Evolutionary conservation across 2,329 filamentous ascomycete species (phyloP), one percentile per base, ranked within the genome.

Genomic region (Cryphonectria parasitica): DNA sequence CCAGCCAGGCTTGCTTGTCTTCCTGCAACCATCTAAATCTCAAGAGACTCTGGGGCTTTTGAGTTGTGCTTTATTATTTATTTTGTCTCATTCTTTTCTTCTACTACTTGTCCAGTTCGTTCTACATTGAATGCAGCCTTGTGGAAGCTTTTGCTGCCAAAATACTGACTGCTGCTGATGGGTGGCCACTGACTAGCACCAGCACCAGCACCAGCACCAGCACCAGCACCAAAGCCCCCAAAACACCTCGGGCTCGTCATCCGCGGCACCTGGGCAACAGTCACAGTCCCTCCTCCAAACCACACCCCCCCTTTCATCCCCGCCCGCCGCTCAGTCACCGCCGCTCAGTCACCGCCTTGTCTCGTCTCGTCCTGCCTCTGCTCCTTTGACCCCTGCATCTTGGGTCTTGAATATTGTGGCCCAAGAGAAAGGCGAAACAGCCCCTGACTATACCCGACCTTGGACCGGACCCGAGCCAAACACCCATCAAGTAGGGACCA

Each of bases 391-490:
- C 43, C 58, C 34, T 61, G 52, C 45, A 43, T 39, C 66, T 41
- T 36, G 34, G 43, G 22, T 41, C 39, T 17, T 25, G n/a, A 17
- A 15, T 54, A 28, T 68, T 67, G 66, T 62, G 66, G 66, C 66
- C 60, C 43, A 62, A 62, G 41, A 63, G 64, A 22, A 64, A 63
- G 66, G 43, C 58, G 66, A 68, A 68, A 68, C 66, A 68, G 66
- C 66, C 66, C 66, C 66, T 68, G 56, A 68, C 66, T 54, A 39
- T 36, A 61, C 58, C 58, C 39, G 58, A 49, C 66, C 58, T 45
- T 28, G 49, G 31, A 45, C 65, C 54, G 52, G 39, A 60, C 52
- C 39, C 54, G 65, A 67, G 54, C 36, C 52, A 58, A 60, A 49
- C 36, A 36, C 39, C 31, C 25, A 49, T 58, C 65, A 58, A 61